A percentile compares a stretch with the other conserved stretches of the same genome.
Evolutionary conservation across 805 yeast species (phyloP).

Genomic region (Monosporozyma unispora): DNA sequence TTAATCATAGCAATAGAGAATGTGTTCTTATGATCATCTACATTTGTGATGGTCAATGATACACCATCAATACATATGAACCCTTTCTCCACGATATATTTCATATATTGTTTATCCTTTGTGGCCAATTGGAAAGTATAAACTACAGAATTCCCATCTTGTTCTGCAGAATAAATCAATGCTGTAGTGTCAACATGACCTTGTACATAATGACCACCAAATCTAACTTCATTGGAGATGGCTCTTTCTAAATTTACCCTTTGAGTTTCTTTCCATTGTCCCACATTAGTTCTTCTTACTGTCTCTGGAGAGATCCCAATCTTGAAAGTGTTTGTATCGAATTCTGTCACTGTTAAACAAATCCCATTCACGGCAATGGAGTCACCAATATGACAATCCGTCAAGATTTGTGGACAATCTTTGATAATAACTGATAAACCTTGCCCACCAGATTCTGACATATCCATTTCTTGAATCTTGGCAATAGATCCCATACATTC

Average conservation of each 20-base stretch:
- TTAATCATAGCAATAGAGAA: constrained; percentile 88
- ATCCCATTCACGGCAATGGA: constrained; percentile 84
- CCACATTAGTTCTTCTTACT: constrained; percentile 68
- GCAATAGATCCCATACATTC: constrained; percentile 61
- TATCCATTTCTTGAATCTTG: constrained; percentile 15
- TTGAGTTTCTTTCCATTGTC: constrained; percentile 45
- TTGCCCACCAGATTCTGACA: constrained; percentile 22
- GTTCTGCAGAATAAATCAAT: constrained; percentile 38
- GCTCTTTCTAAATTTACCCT: constrained; percentile 90
- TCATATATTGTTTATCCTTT: constrained; percentile 42
- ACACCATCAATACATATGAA: constrained; percentile 91
- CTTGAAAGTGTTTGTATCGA: constrained; percentile 52
- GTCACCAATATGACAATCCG: constrained; percentile 87
- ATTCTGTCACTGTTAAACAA: constrained; percentile 88
- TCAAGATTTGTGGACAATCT: constrained; percentile 52
- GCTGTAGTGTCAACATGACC: constrained; percentile 96
- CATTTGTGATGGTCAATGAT: constrained; percentile 77
- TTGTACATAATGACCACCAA: constrained; percentile 97
- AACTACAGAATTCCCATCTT: constrained; percentile 71
- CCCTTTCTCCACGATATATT: constrained; percentile 89
- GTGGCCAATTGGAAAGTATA: constrained; percentile 59
- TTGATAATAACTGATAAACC: constrained; percentile 65
- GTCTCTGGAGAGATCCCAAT: constrained; percentile 95
- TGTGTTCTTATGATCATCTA: constrained; percentile 44
- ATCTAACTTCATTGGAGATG: constrained; percentile 60